Evolutionary conservation across 768 basidiomycete genomes (phyloP), one percentile per base, ranked within the genome.

Genomic region (Tylopilus rubrobrunneus): DNA sequence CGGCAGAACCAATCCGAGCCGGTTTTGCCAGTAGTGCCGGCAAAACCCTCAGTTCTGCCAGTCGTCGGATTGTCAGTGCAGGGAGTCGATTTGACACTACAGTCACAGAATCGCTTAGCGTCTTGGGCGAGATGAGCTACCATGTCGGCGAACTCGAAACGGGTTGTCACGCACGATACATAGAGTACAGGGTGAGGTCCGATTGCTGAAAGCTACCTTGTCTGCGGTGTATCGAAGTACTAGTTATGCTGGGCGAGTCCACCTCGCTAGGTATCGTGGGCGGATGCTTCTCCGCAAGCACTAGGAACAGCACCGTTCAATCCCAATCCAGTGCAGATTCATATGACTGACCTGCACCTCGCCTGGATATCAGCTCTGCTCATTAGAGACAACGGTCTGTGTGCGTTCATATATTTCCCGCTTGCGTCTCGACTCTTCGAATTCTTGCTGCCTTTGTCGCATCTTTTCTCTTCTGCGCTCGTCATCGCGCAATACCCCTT

Each of bases 401-500:
- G 79, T 71, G 15, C 68, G 69, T 70, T 89, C 89, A 60, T 87
- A 92, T 17, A 83, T 44, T 58, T 82, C 83, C 27, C 85, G 78
- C 64, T 83, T 90, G 59, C 74, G 74, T 56, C 75, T 74, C 0
- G 89, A 90, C 45, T 80, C 78, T 46, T 79, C 73, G 23, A 85
- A 69, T 0, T 82, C 86, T 54, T 77, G 80, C 67, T 86, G 80
- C 56, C 85, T 78, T 68, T 84, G 80, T 45, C 60, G 76, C 80
- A 81, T 80, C 71, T 92, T 93, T 63, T 84, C 80, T 62, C 70
- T 75, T 56, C 88, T 76, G 25, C 92, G 84, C 62, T 85, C 89
- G 63, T 98, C 95, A 66, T 97, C 94, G 48, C 85, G 82, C 44
- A 96, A 64, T 3, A 97, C 95, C 25, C 94, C 94, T 65, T 86